These are phyloP conservation scores for Coemansia sp. DNA, from an alignment of 192 early-diverging fungal genomes.

Conservation along the genomic window DNA sequence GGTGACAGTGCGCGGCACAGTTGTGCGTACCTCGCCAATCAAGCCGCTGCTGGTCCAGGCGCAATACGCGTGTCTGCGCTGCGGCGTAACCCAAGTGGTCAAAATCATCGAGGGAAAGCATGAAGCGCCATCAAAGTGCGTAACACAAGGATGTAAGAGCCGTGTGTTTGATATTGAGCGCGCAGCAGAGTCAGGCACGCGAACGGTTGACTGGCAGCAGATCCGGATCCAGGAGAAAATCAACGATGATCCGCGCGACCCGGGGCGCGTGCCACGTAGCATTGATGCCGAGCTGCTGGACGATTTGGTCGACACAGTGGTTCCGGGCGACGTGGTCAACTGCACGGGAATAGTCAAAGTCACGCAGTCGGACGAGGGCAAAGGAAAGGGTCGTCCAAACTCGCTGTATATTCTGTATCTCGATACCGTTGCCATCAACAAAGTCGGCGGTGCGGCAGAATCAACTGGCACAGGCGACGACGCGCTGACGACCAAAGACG, in stretches of 20 bases:
- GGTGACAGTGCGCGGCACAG: conserved; percentile 72
- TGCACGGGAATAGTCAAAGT: conserved; percentile 78
- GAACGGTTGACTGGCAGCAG: conserved; percentile 75
- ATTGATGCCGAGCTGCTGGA: conserved; percentile 75
- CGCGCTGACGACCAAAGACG: conserved; percentile 60
- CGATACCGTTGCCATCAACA: conserved; percentile 65
- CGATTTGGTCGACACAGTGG: conserved; percentile 72
- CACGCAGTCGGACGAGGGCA: conserved; percentile 62
- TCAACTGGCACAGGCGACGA: conserved; percentile 26
- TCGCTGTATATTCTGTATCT: conserved; percentile 74
- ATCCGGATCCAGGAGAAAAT: conserved; percentile 82
- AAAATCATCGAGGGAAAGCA: conserved; percentile 67
- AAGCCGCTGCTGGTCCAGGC: conserved; percentile 67
- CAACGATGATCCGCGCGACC: conserved; percentile 66
- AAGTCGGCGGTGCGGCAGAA: conserved; percentile 51
- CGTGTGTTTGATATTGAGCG: conserved; percentile 63
- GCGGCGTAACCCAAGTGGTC: conserved; percentile 58
- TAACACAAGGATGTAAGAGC: conserved; percentile 64
- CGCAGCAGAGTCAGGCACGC: conserved; percentile 50
- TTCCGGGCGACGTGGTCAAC: conserved; percentile 80
- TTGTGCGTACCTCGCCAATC: conserved; percentile 74
- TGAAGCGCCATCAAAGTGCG: conserved; percentile 61
- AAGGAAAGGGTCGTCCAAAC: conserved; percentile 53
- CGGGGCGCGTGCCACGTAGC: conserved; percentile 71
- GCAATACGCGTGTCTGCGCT: conserved; percentile 63